Conservation (phyloP, 352 stramenopile species). For the Globisporangium acanthophoron region DNA sequence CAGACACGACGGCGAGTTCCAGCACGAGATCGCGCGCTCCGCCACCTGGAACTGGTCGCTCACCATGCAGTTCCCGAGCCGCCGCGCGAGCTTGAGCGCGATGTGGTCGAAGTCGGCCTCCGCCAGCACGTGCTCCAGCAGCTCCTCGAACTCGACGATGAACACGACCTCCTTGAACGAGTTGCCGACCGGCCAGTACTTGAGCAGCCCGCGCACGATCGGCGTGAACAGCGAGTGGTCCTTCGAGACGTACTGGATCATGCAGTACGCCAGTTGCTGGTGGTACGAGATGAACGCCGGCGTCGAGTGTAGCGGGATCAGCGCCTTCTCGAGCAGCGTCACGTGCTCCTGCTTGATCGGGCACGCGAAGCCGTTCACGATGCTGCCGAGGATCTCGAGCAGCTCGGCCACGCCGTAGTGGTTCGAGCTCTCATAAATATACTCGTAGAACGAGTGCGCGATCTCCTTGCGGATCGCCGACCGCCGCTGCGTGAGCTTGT, state of each 20-base stretch:
- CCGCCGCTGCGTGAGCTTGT: conserved; percentile 87
- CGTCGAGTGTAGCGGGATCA: conserved; percentile 83
- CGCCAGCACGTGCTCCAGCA: conserved; percentile 82
- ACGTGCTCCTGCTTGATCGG: conserved; percentile 89
- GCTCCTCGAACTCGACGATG: conserved; percentile 85
- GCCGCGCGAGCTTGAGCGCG: conserved; percentile 43
- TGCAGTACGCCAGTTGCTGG: conserved; percentile 85
- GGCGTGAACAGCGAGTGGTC: conserved; percentile 83
- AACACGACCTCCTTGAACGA: conserved; percentile 89
- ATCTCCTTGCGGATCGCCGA: conserved; percentile 87
- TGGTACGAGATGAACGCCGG: conserved; percentile 86
- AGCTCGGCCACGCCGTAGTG: conserved; percentile 86
- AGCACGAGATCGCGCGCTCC: conserved; percentile 80
- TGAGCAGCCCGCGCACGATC: conserved; percentile 71
- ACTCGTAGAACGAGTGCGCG: conserved; percentile 86
- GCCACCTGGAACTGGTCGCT: conserved; percentile 84
- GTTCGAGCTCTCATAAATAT: conserved; percentile 90
- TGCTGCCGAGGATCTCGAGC: conserved; percentile 84
- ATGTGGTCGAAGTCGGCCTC: conserved; percentile 75
- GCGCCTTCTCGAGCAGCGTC: conserved; percentile 71
- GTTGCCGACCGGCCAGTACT: conserved; percentile 85
- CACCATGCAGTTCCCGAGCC: conserved; percentile 72
- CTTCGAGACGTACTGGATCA: conserved; percentile 89
- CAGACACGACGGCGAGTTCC: conserved; percentile 70
- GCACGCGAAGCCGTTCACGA: conserved; percentile 87